Conservation (phyloP, 495 filamentous ascomycete genomes). For the Hypoxylon intermedium region DNA sequence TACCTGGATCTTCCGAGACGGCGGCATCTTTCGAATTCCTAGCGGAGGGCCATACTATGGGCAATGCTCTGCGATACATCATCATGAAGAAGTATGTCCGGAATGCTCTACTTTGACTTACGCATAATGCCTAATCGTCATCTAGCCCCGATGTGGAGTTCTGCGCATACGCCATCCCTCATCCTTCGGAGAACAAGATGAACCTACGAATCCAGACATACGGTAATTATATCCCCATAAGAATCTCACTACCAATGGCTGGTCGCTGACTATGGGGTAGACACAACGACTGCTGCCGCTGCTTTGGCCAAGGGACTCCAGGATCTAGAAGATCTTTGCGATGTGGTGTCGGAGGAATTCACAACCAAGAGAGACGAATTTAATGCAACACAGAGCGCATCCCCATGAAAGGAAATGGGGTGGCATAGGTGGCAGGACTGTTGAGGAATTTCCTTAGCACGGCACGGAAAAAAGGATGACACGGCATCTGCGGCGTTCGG, state of each 20-base stretch:
- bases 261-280: constrained; percentile 51
- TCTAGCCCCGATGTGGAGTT: constrained; percentile 90
- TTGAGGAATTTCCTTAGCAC: constrained; percentile 5
- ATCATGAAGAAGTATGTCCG: constrained; percentile 94
- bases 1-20: constrained; percentile 73
- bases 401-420: constrained; percentile 12
- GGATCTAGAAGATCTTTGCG: constrained; percentile 88
- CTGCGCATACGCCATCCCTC: constrained; percentile 97
- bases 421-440: neutral
- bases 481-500: constrained; percentile 44
- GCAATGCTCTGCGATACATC: constrained; percentile 90
- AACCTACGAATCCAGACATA: constrained; percentile 96
- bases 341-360: constrained; percentile 89
- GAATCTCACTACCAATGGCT: neutral
- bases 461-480: constrained; percentile 14
- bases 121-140: constrained; percentile 10
- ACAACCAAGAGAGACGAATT: constrained; percentile 69
- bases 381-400: constrained; percentile 44
- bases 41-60: constrained; percentile 91
- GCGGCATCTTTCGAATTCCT: constrained; percentile 83
- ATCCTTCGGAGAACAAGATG: constrained; percentile 96
- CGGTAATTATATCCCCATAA: constrained; percentile 61
- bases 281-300: constrained; percentile 78
- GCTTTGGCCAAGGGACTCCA: constrained; percentile 88
- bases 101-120: neutral